These are phyloP conservation scores for Vigna hirtella DNA, from an alignment of 306 rosid genomes.

Conservation along the genomic window DNA sequence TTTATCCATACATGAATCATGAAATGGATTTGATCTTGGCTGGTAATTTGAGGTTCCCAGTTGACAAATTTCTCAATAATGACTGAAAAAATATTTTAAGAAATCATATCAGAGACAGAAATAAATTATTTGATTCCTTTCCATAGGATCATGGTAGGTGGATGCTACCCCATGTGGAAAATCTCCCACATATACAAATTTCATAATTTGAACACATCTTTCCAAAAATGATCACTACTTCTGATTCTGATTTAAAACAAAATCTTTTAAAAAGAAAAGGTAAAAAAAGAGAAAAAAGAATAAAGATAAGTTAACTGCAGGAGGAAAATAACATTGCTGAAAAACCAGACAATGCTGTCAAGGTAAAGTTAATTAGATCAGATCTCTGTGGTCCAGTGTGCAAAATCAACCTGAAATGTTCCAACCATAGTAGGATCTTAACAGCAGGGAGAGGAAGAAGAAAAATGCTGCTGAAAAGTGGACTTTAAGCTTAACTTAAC, in stretches of 20 bases:
- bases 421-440: background rate
- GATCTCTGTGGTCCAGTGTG: background rate
- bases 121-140: slow-evolving; percentile 1
- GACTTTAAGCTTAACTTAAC: no score
- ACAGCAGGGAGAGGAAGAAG: background rate
- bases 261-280: background rate
- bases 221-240: background rate
- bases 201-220: background rate
- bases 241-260: background rate
- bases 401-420: background rate
- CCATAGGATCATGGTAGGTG: background rate
- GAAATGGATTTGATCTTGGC: background rate
- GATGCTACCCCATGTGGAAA: background rate
- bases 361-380: background rate
- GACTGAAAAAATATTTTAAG: background rate
- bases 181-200: background rate
- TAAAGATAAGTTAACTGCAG: background rate
- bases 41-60: background rate
- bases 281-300: background rate
- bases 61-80: background rate
- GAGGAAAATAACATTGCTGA: slow-evolving; percentile 1
- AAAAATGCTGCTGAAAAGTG: slow-evolving; percentile 22
- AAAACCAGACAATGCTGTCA: background rate
- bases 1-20: background rate
- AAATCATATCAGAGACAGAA: background rate